Base-by-base conservation (phyloP, 441 rosid genomes). In the Daphne laureola region DNA sequence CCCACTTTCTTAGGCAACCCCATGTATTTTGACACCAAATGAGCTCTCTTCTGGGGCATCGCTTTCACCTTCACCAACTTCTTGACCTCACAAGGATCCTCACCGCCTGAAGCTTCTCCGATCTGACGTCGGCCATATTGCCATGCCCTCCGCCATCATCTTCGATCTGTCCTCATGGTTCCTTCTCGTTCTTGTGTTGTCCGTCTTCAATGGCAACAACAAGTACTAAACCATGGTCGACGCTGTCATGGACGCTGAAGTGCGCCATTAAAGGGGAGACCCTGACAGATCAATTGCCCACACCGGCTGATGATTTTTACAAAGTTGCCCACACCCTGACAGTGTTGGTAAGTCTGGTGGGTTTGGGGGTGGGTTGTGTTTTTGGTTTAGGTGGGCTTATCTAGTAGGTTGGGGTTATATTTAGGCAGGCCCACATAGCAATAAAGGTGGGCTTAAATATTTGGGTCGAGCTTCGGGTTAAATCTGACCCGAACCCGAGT, bases 71-170 rank as follows among this genome's bases (percentile, higher is more conserved):
- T 81, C 51, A 85, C 96, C 0, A 81, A 80, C 42, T 83, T 85
- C 60, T 78, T 0, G 95, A 81, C 49, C 83, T 90, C 3, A 79
- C 85, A 2, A 68, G 78, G 49, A 59, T 79, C 17, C 89, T 87
- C 15, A 75, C 87, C 0, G 87, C 66, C 77, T 87, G 61, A 90
- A 87, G 67, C 86, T 85, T 23, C 74, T 88, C n/a, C 81, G 79
- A 55, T 55, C 92, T 0, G 90, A 86, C 0, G 60, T 86, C 11
- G 96, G 96, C 8, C 69, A 51, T 36, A 63, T 71, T 0, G 86
- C 95, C 0, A 62, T 86, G 76, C 62, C 81, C 16, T 78, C 89
- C 1, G 67, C 93, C 27, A 26, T 82, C 41, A 12, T 91, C 36
- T 66, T 66, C 14, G 95, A 85, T 48, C 36, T 86, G 14, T 60